Base-by-base conservation (phyloP, 345 rosid genomes). In the Hibiscus tridactylites region DNA sequence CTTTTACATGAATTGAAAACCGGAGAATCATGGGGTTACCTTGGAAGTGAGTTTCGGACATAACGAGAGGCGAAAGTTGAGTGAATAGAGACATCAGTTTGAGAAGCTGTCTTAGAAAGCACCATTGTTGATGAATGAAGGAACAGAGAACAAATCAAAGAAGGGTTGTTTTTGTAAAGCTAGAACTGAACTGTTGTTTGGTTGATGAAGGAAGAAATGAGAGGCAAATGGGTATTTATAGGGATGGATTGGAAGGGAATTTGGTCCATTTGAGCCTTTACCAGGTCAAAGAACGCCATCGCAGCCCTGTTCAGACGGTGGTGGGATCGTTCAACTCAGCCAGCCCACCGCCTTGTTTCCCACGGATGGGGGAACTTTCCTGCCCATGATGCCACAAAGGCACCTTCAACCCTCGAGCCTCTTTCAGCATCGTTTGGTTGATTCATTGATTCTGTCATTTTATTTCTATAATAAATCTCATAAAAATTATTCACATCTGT, bases 11-110 rank as follows among this genome's bases (percentile, higher is more conserved):
- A 49, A 2, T 5, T 0, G 35, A 31, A 26, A 3, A 6, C 21
- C 26, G 50, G 50, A 4, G 31, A 31, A 33, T 53, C 42, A 50
- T 0, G 39, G 46, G 59, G n/a, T 63, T 63, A 88, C 88, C 89
- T 74, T 6, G 93, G 89, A 63, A 88, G 84, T 8, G 90, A 76
- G 73, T 46, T 74, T 42, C 89, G 85, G 73, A 88, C 93, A 66
- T 88, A 88, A 44, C 93, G 93, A 64, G 93, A 88, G 54, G 93
- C 88, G 49, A 88, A 88, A 9, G 93, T 88, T 28, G 89, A 86
- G 76, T 88, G 90, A 33, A 88, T 57, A 5, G 90, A 86, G 29
- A 75, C 84, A 28, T 88, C 89, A 3, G 88, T 76, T 11, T 83
- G 71, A 13, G 87, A 86, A 61, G 85, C 82, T 0, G 79, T 82